Evolutionary conservation across 2,329 filamentous ascomycete genomes (phyloP).

Genomic region (Aschersonia sp.): DNA sequence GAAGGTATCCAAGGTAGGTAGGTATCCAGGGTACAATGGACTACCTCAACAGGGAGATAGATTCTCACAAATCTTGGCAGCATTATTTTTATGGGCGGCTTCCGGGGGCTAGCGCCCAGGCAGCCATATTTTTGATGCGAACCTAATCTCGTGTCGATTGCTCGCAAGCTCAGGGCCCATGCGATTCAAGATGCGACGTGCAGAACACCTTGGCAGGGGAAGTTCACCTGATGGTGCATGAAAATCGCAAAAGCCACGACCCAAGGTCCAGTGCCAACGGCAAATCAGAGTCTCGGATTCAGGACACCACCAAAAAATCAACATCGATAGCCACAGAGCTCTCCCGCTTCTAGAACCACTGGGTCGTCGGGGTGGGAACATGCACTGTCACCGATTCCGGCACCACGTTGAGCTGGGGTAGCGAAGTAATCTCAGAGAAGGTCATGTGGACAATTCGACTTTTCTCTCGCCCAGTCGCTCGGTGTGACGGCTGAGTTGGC

Average conservation of each 20-base stretch:
- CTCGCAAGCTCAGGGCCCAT: background rate
- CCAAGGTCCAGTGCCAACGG: too few species aligned
- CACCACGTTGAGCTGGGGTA: background rate
- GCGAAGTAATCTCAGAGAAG: slow-evolving; percentile 4
- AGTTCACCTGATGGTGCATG: background rate
- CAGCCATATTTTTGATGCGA: background rate
- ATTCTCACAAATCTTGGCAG: background rate
- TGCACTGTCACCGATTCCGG: background rate
- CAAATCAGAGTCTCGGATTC: too few species aligned
- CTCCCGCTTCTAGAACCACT: background rate
- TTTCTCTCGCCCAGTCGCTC: slow-evolving; percentile 1
- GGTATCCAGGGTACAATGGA: too few species aligned
- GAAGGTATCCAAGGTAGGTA: too few species aligned
- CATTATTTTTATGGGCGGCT: background rate
- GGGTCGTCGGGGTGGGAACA: background rate
- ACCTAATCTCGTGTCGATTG: too few species aligned
- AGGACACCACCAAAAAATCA: too few species aligned
- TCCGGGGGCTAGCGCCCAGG: background rate
- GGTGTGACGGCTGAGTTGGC: too few species aligned
- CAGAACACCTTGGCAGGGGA: background rate
- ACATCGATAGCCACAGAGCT: background rate
- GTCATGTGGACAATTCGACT: slow-evolving; percentile 5
- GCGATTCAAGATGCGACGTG: background rate
- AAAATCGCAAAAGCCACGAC: background rate
- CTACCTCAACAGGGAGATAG: background rate